Evolutionary conservation across 106 monocot species (phyloP).

Genomic region (Dendrobium huoshanense): DNA sequence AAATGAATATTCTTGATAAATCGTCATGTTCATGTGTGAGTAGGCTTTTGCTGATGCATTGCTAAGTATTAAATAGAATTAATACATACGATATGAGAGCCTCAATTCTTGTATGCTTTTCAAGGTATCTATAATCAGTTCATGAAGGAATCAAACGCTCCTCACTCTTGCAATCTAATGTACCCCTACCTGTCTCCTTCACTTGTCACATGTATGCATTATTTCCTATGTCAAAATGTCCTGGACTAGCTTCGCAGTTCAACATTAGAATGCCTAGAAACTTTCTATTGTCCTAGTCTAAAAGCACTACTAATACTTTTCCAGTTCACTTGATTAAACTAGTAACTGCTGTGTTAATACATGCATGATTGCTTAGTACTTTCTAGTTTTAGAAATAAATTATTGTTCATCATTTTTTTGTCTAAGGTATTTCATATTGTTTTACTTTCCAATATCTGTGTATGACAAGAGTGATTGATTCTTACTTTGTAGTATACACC

Average conservation of each 20-base stretch:
- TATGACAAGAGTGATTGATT: neutral
- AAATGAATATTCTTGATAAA: slow-evolving; percentile 7
- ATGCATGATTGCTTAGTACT: slow-evolving; percentile 1
- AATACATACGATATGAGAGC: too few species aligned
- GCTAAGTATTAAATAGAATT: too few species aligned
- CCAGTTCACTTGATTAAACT: neutral
- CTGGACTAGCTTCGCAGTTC: too few species aligned
- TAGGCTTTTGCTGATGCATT: too few species aligned
- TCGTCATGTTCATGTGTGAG: too few species aligned
- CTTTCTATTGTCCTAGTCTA: neutral
- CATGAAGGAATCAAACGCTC: too few species aligned
- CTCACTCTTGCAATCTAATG: too few species aligned
- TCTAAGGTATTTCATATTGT: slow-evolving; percentile 9
- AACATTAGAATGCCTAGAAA: neutral
- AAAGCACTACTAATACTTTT: neutral
- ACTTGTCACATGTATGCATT: too few species aligned
- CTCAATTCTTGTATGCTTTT: too few species aligned
- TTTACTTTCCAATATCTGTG: neutral
- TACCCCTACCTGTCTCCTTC: too few species aligned
- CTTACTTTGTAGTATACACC: slow-evolving; percentile 69
- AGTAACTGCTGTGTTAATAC: neutral
- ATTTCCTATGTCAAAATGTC: too few species aligned
- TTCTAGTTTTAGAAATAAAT: slow-evolving; percentile 23
- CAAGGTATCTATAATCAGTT: too few species aligned
- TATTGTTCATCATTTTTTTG: slow-evolving; percentile 36